A percentile compares a stretch with the other conserved stretches of the same genome.
Evolutionary conservation across 2,329 filamentous ascomycete genomes (phyloP).

Genomic region (Arthrobotrys sinensis): DNA sequence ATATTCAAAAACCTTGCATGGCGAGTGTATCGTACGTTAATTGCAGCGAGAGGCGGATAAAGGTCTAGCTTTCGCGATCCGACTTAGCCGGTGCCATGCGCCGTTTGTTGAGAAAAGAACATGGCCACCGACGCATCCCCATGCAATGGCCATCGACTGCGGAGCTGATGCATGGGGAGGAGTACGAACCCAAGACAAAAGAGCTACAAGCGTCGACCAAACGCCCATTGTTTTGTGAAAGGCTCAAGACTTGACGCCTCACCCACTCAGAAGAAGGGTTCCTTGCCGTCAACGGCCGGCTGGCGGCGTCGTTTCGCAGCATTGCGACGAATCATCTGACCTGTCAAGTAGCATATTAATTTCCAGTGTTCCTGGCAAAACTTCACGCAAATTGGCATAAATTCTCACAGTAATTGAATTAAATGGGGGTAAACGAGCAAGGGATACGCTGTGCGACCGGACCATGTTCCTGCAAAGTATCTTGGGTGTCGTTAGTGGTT

Average conservation of each 20-base stretch:
- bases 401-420: constrained; percentile 40
- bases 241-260: constrained; percentile 11
- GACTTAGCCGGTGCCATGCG: constrained; percentile 58
- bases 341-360: constrained; percentile 56
- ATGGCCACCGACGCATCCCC: constrained; percentile 11
- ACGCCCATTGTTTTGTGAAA: constrained; percentile 21
- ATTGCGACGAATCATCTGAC: constrained; percentile 48
- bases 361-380: constrained; percentile 41
- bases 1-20: constrained; percentile 40
- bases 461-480: constrained; percentile 45
- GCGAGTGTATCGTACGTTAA: constrained; percentile 20
- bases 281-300: constrained; percentile 40
- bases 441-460: constrained; percentile 38
- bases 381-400: constrained; percentile 43
- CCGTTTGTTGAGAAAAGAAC: constrained; percentile 33
- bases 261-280: constrained; percentile 22
- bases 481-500: constrained; percentile 33
- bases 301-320: constrained; percentile 22
- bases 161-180: constrained; percentile 1
- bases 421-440: constrained; percentile 39
- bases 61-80: constrained; percentile 32
- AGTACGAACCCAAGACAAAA: background rate
- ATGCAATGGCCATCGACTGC: constrained; percentile 9
- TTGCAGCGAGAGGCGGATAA: constrained; percentile 25
- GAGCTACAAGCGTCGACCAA: constrained; percentile 31